Evolutionary conservation across 2,329 filamentous ascomycete genomes (phyloP), one percentile per base, ranked within the genome.

Genomic region (Pseudogymnoascus sp.): DNA sequence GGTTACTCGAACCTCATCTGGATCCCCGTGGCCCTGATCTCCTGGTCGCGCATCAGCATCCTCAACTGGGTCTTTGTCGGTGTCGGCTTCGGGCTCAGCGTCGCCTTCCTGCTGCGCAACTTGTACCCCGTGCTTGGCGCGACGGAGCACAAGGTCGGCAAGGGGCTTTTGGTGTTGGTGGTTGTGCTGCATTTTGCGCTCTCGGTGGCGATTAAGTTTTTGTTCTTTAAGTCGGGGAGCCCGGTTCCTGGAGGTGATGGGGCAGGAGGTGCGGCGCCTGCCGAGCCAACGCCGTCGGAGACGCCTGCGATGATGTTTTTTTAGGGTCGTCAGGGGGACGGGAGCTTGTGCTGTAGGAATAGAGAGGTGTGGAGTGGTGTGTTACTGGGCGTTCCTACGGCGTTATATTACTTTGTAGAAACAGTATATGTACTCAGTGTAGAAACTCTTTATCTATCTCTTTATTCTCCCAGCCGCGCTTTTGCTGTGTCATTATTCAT

Each of bases 1-100:
- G 95, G 95, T 62, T 99, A 99, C 80, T 86, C 89, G 64, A 99
- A 99, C 78, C 80, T 99, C 71, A 91, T 99, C 72, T 99, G 95
- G 95, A 93, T 99, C 70, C 91, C 89, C 2, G 93, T 99, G 46
- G 93, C 95, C 59, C 78, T 96, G 66, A 90, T 97, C 69, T 92
- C 89, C 74, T 97, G 93, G 90, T 93, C 89, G 67, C 89, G 89
- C 62, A 79, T 97, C 70, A 87, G 86, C 62, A 86, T 91, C 63
- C 84, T 99, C 68, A 99, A 99, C 79, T 97, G 91, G 84, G 85
- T 91, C 17, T 96, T 99, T 75, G 93, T 97, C 15, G 92, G 84
- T 31, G 82, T 97, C 67, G 92, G 92, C 35, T 93, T 93, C 74
- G 90, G 83, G 44, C 77, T 93, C 71, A 92, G 88, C n/a, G 89